Percentiles rank a stretch among this genome's conserved stretches.
phyloP scores from a whole-genome alignment of 202 grass and related monocot species.

The Digitaria exilis region DNA sequence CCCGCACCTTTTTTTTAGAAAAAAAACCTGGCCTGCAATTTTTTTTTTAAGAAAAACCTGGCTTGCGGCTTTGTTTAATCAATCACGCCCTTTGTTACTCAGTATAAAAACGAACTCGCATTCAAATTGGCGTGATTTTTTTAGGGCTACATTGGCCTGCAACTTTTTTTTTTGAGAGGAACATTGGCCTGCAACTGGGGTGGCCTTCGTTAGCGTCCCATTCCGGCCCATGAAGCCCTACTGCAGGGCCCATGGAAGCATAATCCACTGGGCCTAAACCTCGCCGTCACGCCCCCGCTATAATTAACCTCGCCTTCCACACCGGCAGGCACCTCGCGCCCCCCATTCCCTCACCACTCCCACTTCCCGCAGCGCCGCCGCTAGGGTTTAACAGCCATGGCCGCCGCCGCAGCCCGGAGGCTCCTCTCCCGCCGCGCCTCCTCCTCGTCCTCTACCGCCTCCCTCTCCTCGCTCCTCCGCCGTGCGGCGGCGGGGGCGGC shows the following conservation, averaged over 20 bases:
- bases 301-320: neutral
- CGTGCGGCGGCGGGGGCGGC: neutral
- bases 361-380: neutral
- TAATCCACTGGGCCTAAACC: neutral
- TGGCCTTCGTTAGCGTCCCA: neutral
- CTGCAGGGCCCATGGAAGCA: neutral
- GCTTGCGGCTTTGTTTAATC: too few relatives aligned
- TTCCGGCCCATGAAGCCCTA: neutral
- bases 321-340: neutral
- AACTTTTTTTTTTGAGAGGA: too few relatives aligned
- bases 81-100: too few relatives aligned
- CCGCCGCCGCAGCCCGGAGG: slow-evolving; percentile 52
- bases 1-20: too few relatives aligned
- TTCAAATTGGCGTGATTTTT: too few relatives aligned
- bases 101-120: too few relatives aligned
- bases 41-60: too few relatives aligned
- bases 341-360: neutral
- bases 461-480: slow-evolving; percentile 31
- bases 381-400: slow-evolving; percentile 56
- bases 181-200: too few relatives aligned
- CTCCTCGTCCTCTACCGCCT: slow-evolving; percentile 32
- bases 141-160: too few relatives aligned
- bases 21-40: too few relatives aligned
- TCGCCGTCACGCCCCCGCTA: neutral
- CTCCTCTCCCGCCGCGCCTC: slow-evolving; percentile 47